Conservation (phyloP, 257 asterid species). For the Rauvolfia tetraphylla region DNA sequence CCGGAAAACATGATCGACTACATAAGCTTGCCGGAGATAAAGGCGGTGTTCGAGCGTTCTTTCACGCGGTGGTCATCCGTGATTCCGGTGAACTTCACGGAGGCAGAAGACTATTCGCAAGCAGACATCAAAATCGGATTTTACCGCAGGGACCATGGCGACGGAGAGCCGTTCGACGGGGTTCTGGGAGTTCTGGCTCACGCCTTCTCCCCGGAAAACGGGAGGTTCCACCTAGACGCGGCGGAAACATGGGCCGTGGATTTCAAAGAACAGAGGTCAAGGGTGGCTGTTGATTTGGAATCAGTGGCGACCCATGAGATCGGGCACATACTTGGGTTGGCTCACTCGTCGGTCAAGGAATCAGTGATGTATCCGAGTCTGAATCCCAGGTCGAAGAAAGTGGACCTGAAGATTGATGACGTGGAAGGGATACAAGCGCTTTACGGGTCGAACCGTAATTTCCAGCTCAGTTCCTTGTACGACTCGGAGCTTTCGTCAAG, state of each 20-base stretch:
- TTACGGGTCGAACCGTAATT: conserved; percentile 84
- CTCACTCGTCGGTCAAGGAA: conserved; percentile 73
- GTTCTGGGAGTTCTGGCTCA: conserved; percentile 76
- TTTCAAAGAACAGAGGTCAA: conserved; percentile 45
- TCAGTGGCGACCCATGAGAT: conserved; percentile 95
- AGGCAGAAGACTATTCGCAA: conserved; percentile 31
- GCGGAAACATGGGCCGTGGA: conserved; percentile 88
- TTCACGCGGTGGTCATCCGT: conserved; percentile 82
- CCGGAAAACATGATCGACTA: conserved; percentile 45
- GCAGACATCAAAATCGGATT: conserved; percentile 85
- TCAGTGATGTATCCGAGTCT: conserved; percentile 86
- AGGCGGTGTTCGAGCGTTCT: conserved; percentile 39
- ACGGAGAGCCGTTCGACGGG: conserved; percentile 83
- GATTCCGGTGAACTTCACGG: conserved; percentile 84
- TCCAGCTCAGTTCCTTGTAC: conserved; percentile 38
- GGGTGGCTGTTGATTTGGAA: conserved; percentile 78
- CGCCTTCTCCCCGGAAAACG: conserved; percentile 92
- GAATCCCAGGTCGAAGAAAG: conserved; percentile 71
- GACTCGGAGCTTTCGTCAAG: conserved; percentile 60
- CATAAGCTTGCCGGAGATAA: conserved; percentile 32
- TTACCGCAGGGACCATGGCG: conserved; percentile 83
- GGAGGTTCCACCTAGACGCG: conserved; percentile 74
- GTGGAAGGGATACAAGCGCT: conserved; percentile 71
- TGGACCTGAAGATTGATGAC: conserved; percentile 73
- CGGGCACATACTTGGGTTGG: conserved; percentile 87